Evolutionary conservation across 2,329 filamentous ascomycete genomes (phyloP).

Genomic region (Trichoderma sp.): DNA sequence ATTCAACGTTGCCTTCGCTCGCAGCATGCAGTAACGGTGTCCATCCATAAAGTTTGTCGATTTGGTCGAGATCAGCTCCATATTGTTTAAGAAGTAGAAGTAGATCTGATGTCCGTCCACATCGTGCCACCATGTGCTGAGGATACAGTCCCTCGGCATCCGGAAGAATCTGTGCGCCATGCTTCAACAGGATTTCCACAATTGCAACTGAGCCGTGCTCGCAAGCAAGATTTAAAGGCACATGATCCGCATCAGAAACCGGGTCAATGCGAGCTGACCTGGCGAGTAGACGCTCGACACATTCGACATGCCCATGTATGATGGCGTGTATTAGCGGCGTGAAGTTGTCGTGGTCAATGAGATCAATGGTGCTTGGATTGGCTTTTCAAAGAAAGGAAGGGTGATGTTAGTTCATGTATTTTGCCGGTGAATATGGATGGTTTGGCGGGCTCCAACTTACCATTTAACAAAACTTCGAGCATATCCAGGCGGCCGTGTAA

Average conservation of each 20-base stretch:
- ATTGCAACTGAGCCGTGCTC: constrained; percentile 88
- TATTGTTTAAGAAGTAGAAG: constrained; percentile 80
- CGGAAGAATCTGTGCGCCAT: constrained; percentile 80
- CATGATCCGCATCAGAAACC: constrained; percentile 83
- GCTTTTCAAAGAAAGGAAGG: constrained; percentile 45
- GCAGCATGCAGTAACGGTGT: constrained; percentile 95
- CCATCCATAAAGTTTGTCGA: constrained; percentile 97
- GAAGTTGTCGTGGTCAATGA: constrained; percentile 95
- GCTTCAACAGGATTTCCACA: constrained; percentile 80
- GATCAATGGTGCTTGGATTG: constrained; percentile 76
- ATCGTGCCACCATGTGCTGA: constrained; percentile 93
- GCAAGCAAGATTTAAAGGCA: constrained; percentile 91
- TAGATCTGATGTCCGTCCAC: constrained; percentile 78
- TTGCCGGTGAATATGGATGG: neutral
- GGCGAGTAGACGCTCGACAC: constrained; percentile 76
- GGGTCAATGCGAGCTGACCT: constrained; percentile 85
- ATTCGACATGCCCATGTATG: constrained; percentile 80
- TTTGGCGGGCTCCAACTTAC: constrained; percentile 45
- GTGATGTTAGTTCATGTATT: neutral
- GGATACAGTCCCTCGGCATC: constrained; percentile 96
- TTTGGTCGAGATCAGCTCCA: constrained; percentile 86
- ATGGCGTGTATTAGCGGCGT: constrained; percentile 95
- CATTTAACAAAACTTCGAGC: constrained; percentile 72
- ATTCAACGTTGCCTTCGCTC: constrained; percentile 91
- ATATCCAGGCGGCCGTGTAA: constrained; percentile 90